These are phyloP conservation scores for Leptomonas pyrrhocoris DNA, from an alignment of 208 protist species.

Conservation along the genomic window DNA sequence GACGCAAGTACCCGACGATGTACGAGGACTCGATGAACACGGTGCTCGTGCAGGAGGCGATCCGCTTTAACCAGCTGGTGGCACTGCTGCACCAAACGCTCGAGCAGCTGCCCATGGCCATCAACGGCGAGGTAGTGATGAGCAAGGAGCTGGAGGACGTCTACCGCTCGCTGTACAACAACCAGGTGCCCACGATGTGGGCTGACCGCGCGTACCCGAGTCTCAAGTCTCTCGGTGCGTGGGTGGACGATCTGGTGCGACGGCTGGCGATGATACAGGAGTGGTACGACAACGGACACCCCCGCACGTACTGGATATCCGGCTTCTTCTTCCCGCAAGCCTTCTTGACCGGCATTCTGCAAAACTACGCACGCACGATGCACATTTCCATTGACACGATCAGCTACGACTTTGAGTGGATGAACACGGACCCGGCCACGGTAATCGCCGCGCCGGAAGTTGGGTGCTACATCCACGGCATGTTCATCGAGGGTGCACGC, in stretches of 20 bases:
- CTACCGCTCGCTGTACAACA: conserved; percentile 94
- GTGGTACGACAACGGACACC: conserved; percentile 95
- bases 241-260: conserved; percentile 94
- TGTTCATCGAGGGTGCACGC: conserved; percentile 95
- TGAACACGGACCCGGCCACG: conserved; percentile 44
- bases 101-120: conserved; percentile 87
- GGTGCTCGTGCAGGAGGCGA: conserved; percentile 97
- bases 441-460: conserved; percentile 58
- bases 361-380: conserved; percentile 94
- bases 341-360: conserved; percentile 94
- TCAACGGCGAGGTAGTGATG: conserved; percentile 99
- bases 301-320: conserved; percentile 94
- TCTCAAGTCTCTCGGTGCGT: conserved; percentile 93
- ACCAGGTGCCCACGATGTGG: conserved; percentile 95
- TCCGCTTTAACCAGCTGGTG: conserved; percentile 96
- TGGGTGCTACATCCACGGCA: conserved; percentile 95
- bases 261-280: conserved; percentile 92
- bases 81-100: conserved; percentile 80
- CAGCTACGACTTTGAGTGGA: conserved; percentile 91
- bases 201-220: conserved; percentile 92
- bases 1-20: conserved; percentile 90
- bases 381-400: conserved; percentile 96
- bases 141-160: conserved; percentile 95
- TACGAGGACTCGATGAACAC: conserved; percentile 99
- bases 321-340: conserved; percentile 98